phyloP scores from a whole-genome alignment of 768 basidiomycete genomes.

The Boletus pseudopeckii region DNA sequence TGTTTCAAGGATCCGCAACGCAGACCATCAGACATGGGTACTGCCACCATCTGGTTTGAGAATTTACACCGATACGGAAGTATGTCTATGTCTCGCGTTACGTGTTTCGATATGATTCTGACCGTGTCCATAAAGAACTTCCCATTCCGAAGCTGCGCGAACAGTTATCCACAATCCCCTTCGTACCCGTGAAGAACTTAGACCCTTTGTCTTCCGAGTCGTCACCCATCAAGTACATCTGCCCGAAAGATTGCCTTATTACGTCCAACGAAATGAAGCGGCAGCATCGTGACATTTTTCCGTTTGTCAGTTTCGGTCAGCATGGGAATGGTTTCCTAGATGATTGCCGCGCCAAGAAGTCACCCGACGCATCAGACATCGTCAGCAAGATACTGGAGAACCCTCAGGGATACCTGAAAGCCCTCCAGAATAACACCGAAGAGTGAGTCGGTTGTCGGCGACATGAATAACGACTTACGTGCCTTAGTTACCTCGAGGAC shows the following conservation, averaged over 20 bases:
- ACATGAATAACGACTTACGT: neutral
- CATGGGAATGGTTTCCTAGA: conserved; percentile 14
- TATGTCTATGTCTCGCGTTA: neutral
- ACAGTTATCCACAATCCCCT: conserved; percentile 2
- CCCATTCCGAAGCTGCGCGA: conserved; percentile 7
- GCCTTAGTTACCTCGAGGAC: conserved; percentile 10
- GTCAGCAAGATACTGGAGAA: conserved; percentile 4
- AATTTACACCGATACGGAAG: conserved; percentile 4
- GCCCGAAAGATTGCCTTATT: conserved; percentile 16
- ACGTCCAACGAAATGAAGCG: neutral
- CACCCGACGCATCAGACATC: conserved; percentile 12
- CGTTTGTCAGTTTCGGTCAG: conserved; percentile 14
- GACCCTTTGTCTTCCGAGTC: neutral
- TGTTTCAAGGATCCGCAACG: too few relatives aligned
- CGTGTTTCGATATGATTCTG: neutral
- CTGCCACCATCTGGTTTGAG: conserved; percentile 10
- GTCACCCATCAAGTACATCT: neutral
- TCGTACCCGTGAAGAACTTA: conserved; percentile 6
- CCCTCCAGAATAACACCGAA: neutral
- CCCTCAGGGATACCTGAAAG: conserved; percentile 8
- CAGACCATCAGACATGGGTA: neutral
- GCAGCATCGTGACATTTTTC: conserved; percentile 9
- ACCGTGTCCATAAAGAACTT: conserved; percentile 2
- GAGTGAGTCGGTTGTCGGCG: conserved; percentile 2
- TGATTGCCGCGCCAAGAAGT: conserved; percentile 11